Base-by-base conservation (phyloP, 2,329 filamentous ascomycete species). In the Dactylellina sp. region DNA sequence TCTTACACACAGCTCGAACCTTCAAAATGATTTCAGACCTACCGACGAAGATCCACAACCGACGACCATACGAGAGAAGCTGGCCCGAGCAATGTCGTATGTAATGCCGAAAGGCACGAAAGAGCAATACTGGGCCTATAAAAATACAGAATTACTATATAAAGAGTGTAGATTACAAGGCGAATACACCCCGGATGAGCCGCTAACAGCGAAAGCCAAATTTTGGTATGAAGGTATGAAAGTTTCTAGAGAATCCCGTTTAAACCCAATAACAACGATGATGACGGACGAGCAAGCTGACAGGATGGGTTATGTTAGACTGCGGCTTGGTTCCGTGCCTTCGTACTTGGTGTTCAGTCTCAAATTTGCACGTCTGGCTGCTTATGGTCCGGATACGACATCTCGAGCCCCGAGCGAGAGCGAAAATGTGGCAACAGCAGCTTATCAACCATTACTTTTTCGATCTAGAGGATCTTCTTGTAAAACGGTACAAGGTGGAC, bases 401-500 rank as follows among this genome's bases (percentile, higher is more conserved):
- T 4, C 75, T 78, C 24, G 42, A 44, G 25, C 72, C 76, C 3
- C 68, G 62, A 0, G 65, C 66, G 5, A 71, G 68, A 14, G 76
- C 76, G 6, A 75, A 75, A 61, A 63, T 75, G n/a, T 79, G 93
- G 89, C 92, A 96, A 81, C 91, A 93, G 79, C 91, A 97, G 83
- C 86, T 99, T 76, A 88, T 95, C 50, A 93, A 99, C 83, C 93
- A 98, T 82, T 97, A 96, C 85, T 98, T 94, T 84, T 92, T 91
- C 83, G 89, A 91, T 79, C 91, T 91, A 79, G 92, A 96, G 83
- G 89, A 91, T 81, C 87, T 89, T 79, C 94, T 96, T 87, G 90
- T 91, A 75, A 84, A 91, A 75, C 87, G 89, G 80, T 94, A 97
- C 84, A 89, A 89, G 80, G 60, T 79, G 44, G 70, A 70, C n/a